Conservation (phyloP, 2,329 filamentous ascomycete genomes). For the Monilinia fructicola region DNA sequence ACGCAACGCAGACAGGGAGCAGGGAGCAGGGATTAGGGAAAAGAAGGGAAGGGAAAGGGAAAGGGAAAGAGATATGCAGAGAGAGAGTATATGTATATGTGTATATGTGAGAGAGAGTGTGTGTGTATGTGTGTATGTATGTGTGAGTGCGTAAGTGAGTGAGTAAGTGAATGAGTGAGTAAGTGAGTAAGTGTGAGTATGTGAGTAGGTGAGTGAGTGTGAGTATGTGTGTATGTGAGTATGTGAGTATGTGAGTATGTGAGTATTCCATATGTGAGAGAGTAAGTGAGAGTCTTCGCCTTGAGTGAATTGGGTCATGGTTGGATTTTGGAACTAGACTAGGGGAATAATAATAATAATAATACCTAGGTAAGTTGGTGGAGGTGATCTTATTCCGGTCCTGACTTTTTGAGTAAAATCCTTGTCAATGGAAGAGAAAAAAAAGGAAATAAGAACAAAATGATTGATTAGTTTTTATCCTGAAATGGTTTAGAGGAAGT, state of each 20-base stretch:
- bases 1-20: constrained; percentile 9
- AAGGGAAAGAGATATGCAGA: constrained; percentile 13
- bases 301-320: constrained; percentile 12
- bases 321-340: constrained; percentile 16
- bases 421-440: not conserved
- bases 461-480: not conserved
- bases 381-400: constrained; percentile 20
- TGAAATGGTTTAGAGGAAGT: not conserved
- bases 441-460: not conserved
- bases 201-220: no score
- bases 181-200: no score
- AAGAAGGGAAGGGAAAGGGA: not conserved
- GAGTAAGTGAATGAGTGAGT: no score
- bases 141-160: no score
- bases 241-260: no score
- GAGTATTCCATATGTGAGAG: no score
- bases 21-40: not conserved
- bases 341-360: not conserved
- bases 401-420: not conserved
- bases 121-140: no score
- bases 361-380: not conserved
- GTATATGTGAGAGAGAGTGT: no score
- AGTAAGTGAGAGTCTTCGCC: no score
- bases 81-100: no score
- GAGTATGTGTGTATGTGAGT: no score